Percentiles rank a stretch among this genome's conserved stretches.
phyloP scores from a whole-genome alignment of 2,329 filamentous ascomycete genomes.

The Curvularia hawaiiensis region DNA sequence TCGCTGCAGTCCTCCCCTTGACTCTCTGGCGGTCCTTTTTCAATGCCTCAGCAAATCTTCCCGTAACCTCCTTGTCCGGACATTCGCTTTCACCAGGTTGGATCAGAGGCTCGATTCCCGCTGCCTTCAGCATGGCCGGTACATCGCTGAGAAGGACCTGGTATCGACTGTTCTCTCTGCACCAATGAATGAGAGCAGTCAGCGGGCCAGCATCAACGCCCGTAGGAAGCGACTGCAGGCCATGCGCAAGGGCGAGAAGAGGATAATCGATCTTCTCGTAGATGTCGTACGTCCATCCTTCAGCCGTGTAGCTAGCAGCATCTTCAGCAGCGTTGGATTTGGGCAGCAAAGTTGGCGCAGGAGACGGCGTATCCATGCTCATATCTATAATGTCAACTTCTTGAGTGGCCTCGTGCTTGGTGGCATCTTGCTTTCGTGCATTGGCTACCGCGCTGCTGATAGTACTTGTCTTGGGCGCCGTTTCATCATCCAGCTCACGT shows the following conservation, averaged over 20 bases:
- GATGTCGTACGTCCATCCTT: conserved; percentile 14
- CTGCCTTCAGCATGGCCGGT: conserved; percentile 7
- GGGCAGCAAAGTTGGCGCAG: background rate
- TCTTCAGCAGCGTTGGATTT: background rate
- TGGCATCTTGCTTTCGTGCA: background rate
- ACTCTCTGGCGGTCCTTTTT: conserved; percentile 16
- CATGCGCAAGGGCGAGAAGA: conserved; percentile 22
- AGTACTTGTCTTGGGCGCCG: background rate
- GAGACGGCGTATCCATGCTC: background rate
- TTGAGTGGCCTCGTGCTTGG: background rate
- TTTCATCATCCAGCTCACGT: conserved; percentile 9
- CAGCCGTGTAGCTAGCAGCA: conserved; percentile 15
- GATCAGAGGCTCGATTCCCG: conserved; percentile 15
- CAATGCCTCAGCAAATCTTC: conserved; percentile 8
- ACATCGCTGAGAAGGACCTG: conserved; percentile 18
- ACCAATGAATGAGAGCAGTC: conserved; percentile 22
- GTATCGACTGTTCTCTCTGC: conserved; percentile 4
- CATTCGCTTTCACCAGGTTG: conserved; percentile 6
- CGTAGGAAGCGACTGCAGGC: conserved; percentile 16
- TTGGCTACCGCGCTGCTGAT: background rate
- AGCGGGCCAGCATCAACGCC: conserved; percentile 26
- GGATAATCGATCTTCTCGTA: conserved; percentile 26
- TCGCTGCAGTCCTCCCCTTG: background rate
- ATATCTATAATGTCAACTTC: background rate
- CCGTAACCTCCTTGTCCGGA: conserved; percentile 18